Evolutionary conservation across 345 rosid genomes (phyloP).

Genomic region (Populus ilicifolia): DNA sequence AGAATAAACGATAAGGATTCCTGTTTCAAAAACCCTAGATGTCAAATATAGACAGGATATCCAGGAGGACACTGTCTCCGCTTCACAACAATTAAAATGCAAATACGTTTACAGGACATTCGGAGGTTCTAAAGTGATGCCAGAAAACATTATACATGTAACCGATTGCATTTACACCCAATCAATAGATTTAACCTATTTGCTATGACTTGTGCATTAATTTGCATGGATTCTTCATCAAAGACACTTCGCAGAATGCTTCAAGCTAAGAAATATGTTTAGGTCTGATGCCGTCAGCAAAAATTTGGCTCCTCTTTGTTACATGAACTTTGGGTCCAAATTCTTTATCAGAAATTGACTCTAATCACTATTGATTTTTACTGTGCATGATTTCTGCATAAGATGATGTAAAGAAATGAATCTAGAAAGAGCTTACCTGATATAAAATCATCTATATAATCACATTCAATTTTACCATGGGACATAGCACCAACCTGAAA

Average conservation of each 20-base stretch:
- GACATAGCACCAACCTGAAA: slow-evolving; percentile 88
- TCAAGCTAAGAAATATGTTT: background rate
- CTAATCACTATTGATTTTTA: background rate
- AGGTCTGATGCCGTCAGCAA: background rate
- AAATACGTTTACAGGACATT: background rate
- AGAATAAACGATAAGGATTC: background rate
- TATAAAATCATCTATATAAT: slow-evolving; percentile 29
- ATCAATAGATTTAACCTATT: too few relatives aligned
- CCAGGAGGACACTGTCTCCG: background rate
- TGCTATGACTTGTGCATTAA: too few relatives aligned
- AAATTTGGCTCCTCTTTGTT: background rate
- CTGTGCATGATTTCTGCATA: background rate
- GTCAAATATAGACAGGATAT: background rate
- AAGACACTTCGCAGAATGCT: background rate
- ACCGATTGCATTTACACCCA: background rate
- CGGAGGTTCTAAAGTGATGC: background rate
- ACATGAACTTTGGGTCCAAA: background rate
- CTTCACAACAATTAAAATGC: background rate
- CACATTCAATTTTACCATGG: slow-evolving; percentile 49
- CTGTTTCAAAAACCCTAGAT: background rate
- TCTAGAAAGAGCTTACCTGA: slow-evolving; percentile 11
- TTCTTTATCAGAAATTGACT: background rate
- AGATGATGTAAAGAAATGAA: background rate
- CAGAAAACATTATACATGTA: background rate
- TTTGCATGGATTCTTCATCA: too few relatives aligned